A percentile compares a stretch with the other conserved stretches of the same genome.
Conservation (phyloP, 2,329 filamentous ascomycete genomes). For the Colletotrichum salicis region DNA sequence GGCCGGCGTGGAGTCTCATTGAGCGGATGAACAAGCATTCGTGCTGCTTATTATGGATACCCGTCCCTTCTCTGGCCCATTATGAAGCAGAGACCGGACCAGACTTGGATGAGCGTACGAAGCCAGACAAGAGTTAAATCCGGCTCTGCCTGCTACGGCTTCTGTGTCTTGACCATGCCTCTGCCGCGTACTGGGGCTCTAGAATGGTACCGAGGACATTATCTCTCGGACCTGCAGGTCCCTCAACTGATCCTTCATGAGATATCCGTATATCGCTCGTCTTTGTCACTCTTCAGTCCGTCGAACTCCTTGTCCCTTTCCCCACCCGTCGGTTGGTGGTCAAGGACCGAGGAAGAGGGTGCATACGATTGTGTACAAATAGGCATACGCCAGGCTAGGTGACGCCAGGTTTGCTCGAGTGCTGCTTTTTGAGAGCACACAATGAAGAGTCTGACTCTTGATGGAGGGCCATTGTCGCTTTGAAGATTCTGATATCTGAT, state of each 20-base stretch:
- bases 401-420: constrained; percentile 27
- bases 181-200: constrained; percentile 14
- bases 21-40: constrained; percentile 36
- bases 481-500: constrained; percentile 35
- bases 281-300: constrained; percentile 11
- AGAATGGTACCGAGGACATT: constrained; percentile 13
- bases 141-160: constrained; percentile 14
- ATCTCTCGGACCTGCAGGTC: constrained; percentile 30
- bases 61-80: constrained; percentile 23
- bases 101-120: constrained; percentile 18
- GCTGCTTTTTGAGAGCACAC: constrained; percentile 7
- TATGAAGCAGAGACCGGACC: constrained; percentile 28
- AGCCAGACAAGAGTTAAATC: constrained; percentile 7
- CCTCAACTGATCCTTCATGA: constrained; percentile 22
- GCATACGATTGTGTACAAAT: constrained; percentile 9
- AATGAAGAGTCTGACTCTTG: constrained; percentile 8
- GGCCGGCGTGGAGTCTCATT: constrained; percentile 32
- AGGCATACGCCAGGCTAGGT: background rate
- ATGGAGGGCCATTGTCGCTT: constrained; percentile 15
- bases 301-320: background rate
- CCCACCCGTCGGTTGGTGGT: constrained; percentile 6
- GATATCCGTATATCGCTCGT: constrained; percentile 1
- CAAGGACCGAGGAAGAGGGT: background rate
- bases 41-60: constrained; percentile 30
- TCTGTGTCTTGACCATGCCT: constrained; percentile 9